Percentiles rank a stretch among this genome's conserved stretches.
These are phyloP conservation scores for Acanthamoeba healyi DNA, from an alignment of 208 protist species.

Conservation along the genomic window DNA sequence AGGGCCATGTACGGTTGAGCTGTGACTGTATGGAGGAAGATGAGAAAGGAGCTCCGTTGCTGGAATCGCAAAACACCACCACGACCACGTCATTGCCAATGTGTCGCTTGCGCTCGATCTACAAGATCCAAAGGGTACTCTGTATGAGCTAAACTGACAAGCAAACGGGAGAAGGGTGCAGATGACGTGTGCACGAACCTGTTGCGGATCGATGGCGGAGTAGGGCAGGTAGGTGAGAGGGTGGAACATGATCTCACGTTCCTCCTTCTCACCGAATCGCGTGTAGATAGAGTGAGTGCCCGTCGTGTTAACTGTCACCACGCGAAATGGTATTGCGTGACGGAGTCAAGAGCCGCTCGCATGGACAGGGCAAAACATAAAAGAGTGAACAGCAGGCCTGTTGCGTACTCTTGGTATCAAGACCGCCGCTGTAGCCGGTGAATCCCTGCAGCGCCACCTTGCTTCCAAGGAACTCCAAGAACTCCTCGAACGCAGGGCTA, in stretches of 20 bases:
- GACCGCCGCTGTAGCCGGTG: constrained; percentile 77
- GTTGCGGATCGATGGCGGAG: constrained; percentile 8
- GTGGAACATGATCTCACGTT: constrained; percentile 68
- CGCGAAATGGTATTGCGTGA: too few relatives aligned
- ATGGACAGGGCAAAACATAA: background rate
- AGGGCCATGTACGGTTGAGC: background rate
- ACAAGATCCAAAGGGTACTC: background rate
- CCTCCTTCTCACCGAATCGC: background rate
- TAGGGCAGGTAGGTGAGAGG: constrained; percentile 57
- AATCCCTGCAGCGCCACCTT: constrained; percentile 73
- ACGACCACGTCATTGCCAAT: constrained; percentile 48
- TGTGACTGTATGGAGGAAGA: constrained; percentile 33
- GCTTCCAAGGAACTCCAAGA: constrained; percentile 75
- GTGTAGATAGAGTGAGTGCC: constrained; percentile 62
- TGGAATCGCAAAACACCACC: background rate
- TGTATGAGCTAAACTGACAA: background rate
- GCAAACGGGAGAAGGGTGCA: background rate
- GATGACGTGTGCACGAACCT: background rate
- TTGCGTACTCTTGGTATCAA: constrained; percentile 76
- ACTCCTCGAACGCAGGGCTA: constrained; percentile 76
- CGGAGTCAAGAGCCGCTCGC: too few relatives aligned
- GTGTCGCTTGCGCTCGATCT: constrained; percentile 49
- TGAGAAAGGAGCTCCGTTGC: background rate
- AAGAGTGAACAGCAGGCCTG: background rate
- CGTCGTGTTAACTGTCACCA: constrained; percentile 25